Evolutionary conservation across 2,329 filamentous ascomycete species (phyloP).

Genomic region (Bipolaris cookei): DNA sequence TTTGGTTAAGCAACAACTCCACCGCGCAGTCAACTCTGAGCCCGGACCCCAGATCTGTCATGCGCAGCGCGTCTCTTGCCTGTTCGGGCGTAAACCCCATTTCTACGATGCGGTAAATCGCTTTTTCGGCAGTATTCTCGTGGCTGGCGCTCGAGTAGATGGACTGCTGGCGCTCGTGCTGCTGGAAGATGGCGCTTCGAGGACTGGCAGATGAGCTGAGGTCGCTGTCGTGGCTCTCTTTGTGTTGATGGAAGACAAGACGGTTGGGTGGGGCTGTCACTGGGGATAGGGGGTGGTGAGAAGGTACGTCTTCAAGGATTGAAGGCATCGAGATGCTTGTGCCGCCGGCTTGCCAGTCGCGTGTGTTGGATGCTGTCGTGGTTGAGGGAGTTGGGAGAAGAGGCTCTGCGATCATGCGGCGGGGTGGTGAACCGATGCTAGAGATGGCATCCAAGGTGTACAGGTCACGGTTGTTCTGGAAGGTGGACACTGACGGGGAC

Average conservation of each 20-base stretch:
- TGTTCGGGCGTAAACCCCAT: slow-evolving; percentile 64
- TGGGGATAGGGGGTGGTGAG: slow-evolving; percentile 18
- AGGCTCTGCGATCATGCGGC: slow-evolving; percentile 32
- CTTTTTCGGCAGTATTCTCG: slow-evolving; percentile 62
- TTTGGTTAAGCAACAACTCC: slow-evolving; percentile 55
- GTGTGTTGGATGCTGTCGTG: slow-evolving; percentile 33
- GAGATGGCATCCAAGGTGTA: slow-evolving; percentile 7
- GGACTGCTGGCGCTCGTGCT: slow-evolving; percentile 43
- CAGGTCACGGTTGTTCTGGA: slow-evolving; percentile 30
- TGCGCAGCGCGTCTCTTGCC: slow-evolving; percentile 63
- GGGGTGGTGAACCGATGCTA: slow-evolving; percentile 14
- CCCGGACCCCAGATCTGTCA: slow-evolving; percentile 66
- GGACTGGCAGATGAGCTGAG: slow-evolving; percentile 9
- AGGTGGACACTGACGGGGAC: slow-evolving; percentile 39
- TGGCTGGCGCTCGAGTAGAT: slow-evolving; percentile 44
- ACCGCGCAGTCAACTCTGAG: slow-evolving; percentile 64
- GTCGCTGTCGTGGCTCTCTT: slow-evolving; percentile 5
- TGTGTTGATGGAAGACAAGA: slow-evolving; percentile 1
- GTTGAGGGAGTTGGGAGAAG: slow-evolving; percentile 42
- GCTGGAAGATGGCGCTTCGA: slow-evolving; percentile 29
- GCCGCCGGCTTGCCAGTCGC: slow-evolving; percentile 30
- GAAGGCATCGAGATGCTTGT: slow-evolving; percentile 41
- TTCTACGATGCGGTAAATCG: slow-evolving; percentile 63
- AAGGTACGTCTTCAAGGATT: slow-evolving; percentile 37
- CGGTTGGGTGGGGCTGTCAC: slow-evolving; percentile 11